phyloP scores from a whole-genome alignment of 2,329 filamentous ascomycete species.

The Magnaporthiopsis incrustans region DNA sequence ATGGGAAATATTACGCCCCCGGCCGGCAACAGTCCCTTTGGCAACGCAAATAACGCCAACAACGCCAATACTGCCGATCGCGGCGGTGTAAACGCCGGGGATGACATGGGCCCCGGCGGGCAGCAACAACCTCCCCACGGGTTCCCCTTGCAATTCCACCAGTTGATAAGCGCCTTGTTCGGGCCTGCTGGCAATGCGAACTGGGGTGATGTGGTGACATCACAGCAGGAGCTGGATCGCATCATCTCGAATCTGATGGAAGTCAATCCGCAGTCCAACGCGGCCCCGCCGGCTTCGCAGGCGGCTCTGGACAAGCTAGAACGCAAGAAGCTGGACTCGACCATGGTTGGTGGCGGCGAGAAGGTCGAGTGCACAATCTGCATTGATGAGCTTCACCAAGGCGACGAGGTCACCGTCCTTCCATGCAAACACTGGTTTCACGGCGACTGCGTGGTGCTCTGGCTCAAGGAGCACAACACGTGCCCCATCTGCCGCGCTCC shows the following conservation, averaged over 20 bases:
- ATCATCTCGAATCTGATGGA: constrained; percentile 88
- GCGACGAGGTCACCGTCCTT: constrained; percentile 66
- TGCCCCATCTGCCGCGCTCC: constrained; percentile 72
- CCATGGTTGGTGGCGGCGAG: constrained; percentile 57
- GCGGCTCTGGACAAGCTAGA: constrained; percentile 67
- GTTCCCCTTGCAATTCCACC: constrained; percentile 35
- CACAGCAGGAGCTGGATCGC: constrained; percentile 81
- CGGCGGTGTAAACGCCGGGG: constrained; percentile 13
- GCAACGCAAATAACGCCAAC: constrained; percentile 13
- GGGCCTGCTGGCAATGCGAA: constrained; percentile 41
- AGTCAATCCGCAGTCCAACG: constrained; percentile 65
- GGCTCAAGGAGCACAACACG: constrained; percentile 86
- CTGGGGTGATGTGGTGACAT: constrained; percentile 77
- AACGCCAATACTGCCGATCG: constrained; percentile 14
- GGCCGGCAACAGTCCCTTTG: constrained; percentile 18
- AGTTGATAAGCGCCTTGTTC: constrained; percentile 44
- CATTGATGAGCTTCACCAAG: constrained; percentile 72
- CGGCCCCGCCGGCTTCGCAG: constrained; percentile 71
- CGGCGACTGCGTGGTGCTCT: constrained; percentile 68
- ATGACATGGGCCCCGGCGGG: constrained; percentile 4
- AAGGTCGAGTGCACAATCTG: constrained; percentile 90
- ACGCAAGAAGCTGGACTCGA: constrained; percentile 59
- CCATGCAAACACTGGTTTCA: constrained; percentile 96
- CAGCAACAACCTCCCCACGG: constrained; percentile 14
- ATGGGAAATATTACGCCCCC: constrained; percentile 25